Conservation (phyloP, 768 basidiomycete genomes). For the Glaciozyma martinii region DNA sequence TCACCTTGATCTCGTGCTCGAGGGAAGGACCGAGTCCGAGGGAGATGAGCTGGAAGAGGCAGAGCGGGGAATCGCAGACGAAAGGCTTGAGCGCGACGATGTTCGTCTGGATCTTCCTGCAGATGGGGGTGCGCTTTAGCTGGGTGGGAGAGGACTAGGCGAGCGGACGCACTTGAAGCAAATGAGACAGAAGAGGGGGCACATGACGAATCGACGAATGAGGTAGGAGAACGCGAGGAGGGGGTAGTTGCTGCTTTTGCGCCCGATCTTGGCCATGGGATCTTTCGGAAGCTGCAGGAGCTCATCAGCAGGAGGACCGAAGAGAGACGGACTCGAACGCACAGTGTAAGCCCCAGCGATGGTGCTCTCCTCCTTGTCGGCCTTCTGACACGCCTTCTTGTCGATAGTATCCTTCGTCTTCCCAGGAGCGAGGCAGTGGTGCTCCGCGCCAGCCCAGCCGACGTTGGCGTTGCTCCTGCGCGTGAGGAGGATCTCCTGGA, state of each 20-base stretch:
- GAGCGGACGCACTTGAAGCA: constrained; percentile 46
- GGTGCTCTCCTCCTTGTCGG: constrained; percentile 43
- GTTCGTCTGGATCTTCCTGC: constrained; percentile 42
- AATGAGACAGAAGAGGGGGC: constrained; percentile 63
- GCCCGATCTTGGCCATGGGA: constrained; percentile 44
- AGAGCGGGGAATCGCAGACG: constrained; percentile 58
- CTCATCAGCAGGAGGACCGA: neutral
- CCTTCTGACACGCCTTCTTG: constrained; percentile 41
- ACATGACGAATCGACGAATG: constrained; percentile 55
- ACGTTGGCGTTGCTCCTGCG: constrained; percentile 47
- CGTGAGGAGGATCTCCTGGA: constrained; percentile 50
- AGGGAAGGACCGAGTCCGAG: constrained; percentile 59
- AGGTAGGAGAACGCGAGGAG: constrained; percentile 59
- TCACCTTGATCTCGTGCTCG: constrained; percentile 55
- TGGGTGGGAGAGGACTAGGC: neutral
- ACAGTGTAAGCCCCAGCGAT: constrained; percentile 32
- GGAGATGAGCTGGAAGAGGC: constrained; percentile 60
- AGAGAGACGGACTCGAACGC: neutral
- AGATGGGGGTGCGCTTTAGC: neutral
- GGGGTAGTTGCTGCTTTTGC: constrained; percentile 48
- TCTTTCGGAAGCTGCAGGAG: constrained; percentile 31
- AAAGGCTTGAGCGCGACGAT: constrained; percentile 63
- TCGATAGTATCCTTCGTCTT: constrained; percentile 36
- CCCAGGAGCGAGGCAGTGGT: constrained; percentile 45
- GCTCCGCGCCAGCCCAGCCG: constrained; percentile 64